phyloP scores from a whole-genome alignment of 164 flowering plant genomes.

The Kingdonia uniflora region DNA sequence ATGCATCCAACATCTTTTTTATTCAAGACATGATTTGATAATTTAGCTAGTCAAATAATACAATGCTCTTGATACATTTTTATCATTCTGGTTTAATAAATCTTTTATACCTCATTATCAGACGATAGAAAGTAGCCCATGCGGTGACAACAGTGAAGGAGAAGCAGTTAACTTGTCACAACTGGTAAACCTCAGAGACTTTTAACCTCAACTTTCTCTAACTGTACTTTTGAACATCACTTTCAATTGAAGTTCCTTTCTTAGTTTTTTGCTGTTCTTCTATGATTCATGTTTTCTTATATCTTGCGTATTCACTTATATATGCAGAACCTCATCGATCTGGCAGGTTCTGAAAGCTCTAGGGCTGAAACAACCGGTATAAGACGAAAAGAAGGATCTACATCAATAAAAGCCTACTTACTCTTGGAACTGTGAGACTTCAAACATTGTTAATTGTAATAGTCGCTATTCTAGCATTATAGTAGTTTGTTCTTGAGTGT shows the following conservation, averaged over 20 bases:
- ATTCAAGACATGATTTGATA: too few relatives aligned
- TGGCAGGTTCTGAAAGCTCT: conserved; percentile 99
- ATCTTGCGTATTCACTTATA: conserved; percentile 25
- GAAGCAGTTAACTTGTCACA: conserved; percentile 91
- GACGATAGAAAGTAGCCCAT: conserved; percentile 96
- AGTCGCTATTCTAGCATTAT: too few relatives aligned
- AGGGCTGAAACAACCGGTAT: conserved; percentile 92
- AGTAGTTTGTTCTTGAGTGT: too few relatives aligned
- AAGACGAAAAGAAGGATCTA: conserved; percentile 95
- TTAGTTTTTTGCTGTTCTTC: not conserved
- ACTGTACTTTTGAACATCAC: too few relatives aligned
- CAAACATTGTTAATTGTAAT: conserved; percentile 6
- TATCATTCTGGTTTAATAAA: not conserved
- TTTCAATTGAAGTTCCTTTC: not conserved
- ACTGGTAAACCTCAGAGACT: conserved; percentile 41
- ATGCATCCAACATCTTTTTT: not conserved
- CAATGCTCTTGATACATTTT: too few relatives aligned
- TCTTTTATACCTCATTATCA: conserved; percentile 17
- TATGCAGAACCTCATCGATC: conserved; percentile 99
- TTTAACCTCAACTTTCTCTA: conserved; percentile 3
- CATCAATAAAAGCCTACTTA: conserved; percentile 89
- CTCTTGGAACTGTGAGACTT: conserved; percentile 92
- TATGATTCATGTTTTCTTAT: conserved; percentile 17
- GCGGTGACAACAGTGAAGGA: conserved; percentile 69
- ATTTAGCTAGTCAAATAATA: too few relatives aligned